Base-by-base conservation (phyloP, 2,329 filamentous ascomycete genomes). In the Xylaria multiplex region DNA sequence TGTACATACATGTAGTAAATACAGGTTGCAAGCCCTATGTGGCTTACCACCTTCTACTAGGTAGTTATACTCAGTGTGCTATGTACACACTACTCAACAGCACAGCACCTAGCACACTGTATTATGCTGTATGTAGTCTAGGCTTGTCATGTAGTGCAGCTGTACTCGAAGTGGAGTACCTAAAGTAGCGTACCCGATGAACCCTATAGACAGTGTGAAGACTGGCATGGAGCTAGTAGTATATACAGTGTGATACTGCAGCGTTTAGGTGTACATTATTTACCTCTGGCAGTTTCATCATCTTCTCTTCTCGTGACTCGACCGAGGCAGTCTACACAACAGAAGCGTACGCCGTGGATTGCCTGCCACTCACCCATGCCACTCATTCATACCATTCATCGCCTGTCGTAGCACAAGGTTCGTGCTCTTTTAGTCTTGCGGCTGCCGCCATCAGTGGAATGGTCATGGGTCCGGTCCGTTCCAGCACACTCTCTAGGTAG, bases 21-120 rank as follows among this genome's bases (percentile, higher is more conserved):
- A 48, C 22, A 58, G 22, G 54, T n/a, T 19, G n/a, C 37, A 27
- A 64, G 55, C 55, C 55, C 24, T 40, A 9, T 64, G 61, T 64
- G 61, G 61, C 61, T 64, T 32, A 57, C 32, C 55, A 58, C 30
- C 37, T 16, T 45, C 48, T 50, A 30, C 5, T 30, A 16, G 6
- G 14, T n/a, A 35, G 32, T 35, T 7, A 6, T 9, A 7, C 6
- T 35, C 32, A 9, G 6, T 8, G 8, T 37, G 11, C 8, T 37
- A 9, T 37, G 11, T 9, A 2, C 35, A 37, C 35, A 13, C 35
- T 37, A 54, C 37, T 14, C 11, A 13, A 6, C 5, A 35, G 6
- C 8, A 37, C 27, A 40, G 22, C 32, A 52, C n/a, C 4, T 35
- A 35, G 6, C 32, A 11, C 45, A 19, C 22, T 13, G 45, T 13